A percentile compares a stretch with the other conserved stretches of the same genome.
These are phyloP conservation scores for Melaleuca alternifolia DNA, from an alignment of 345 rosid species.

Conservation along the genomic window DNA sequence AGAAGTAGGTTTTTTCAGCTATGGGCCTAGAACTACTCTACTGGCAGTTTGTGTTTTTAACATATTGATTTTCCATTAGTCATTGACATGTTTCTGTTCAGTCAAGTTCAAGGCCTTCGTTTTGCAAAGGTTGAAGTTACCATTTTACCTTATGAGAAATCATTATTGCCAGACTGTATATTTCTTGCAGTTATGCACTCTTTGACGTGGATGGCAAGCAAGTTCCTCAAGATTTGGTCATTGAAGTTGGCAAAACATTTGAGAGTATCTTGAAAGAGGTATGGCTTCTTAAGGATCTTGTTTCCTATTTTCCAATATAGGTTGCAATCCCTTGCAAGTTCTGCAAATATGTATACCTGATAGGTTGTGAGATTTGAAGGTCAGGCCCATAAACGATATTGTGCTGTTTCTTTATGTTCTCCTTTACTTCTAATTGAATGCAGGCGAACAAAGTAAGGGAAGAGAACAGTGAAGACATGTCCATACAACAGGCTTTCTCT, in stretches of 20 bases:
- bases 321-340: not conserved
- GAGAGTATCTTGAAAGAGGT: conserved; percentile 77
- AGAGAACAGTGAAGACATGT: conserved; percentile 61
- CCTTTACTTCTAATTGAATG: conserved; percentile 14
- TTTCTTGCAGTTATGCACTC: conserved; percentile 52
- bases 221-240: conserved; percentile 75
- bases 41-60: not conserved
- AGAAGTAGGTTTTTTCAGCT: not conserved
- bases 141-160: not conserved
- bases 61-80: not conserved
- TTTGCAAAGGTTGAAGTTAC: not conserved
- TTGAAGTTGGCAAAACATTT: conserved; percentile 63
- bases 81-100: not conserved
- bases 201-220: conserved; percentile 81
- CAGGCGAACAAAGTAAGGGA: conserved; percentile 68
- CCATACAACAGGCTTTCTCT: conserved; percentile 57
- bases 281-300: conserved; percentile 1
- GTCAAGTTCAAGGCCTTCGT: not conserved
- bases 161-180: not conserved
- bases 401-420: not conserved
- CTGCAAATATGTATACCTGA: not conserved
- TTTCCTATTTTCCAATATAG: not conserved
- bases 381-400: not conserved
- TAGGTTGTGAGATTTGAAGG: not conserved
- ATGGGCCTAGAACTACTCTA: not conserved